These are phyloP conservation scores for Phytophthora pini DNA, from an alignment of 352 stramenopile genomes.

Conservation along the genomic window DNA sequence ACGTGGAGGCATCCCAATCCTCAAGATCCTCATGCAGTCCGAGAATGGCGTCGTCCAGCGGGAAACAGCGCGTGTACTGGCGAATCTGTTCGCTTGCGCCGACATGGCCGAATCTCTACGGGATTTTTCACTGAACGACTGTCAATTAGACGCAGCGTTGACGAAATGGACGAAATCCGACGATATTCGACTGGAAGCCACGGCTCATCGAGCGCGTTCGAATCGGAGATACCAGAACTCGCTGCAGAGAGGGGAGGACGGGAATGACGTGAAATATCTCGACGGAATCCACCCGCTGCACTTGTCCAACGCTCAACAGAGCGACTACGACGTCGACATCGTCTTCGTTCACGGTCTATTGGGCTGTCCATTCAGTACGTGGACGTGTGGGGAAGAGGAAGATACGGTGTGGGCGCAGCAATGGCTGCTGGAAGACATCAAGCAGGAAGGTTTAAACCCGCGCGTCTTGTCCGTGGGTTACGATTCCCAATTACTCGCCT, in stretches of 20 bases:
- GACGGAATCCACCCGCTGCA: constrained; percentile 78
- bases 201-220: constrained; percentile 61
- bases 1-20: constrained; percentile 58
- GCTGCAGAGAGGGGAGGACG: constrained; percentile 4
- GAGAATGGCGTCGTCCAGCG: constrained; percentile 55
- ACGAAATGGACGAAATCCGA: constrained; percentile 52
- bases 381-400: constrained; percentile 74
- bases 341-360: constrained; percentile 87
- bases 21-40: constrained; percentile 57
- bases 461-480: constrained; percentile 86
- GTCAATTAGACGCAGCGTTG: constrained; percentile 45
- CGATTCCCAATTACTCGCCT: constrained; percentile 78
- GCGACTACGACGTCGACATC: constrained; percentile 75
- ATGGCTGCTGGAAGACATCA: constrained; percentile 75
- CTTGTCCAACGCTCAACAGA: constrained; percentile 40
- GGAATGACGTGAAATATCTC: constrained; percentile 58
- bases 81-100: constrained; percentile 71
- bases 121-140: constrained; percentile 46
- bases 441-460: constrained; percentile 57
- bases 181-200: constrained; percentile 56
- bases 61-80: constrained; percentile 66
- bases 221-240: constrained; percentile 63
- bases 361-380: constrained; percentile 81
- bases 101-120: constrained; percentile 45
- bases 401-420: constrained; percentile 65